These are phyloP conservation scores for Kalanchoe fedtschenkoi DNA, from an alignment of 164 flowering plant genomes.

Conservation along the genomic window DNA sequence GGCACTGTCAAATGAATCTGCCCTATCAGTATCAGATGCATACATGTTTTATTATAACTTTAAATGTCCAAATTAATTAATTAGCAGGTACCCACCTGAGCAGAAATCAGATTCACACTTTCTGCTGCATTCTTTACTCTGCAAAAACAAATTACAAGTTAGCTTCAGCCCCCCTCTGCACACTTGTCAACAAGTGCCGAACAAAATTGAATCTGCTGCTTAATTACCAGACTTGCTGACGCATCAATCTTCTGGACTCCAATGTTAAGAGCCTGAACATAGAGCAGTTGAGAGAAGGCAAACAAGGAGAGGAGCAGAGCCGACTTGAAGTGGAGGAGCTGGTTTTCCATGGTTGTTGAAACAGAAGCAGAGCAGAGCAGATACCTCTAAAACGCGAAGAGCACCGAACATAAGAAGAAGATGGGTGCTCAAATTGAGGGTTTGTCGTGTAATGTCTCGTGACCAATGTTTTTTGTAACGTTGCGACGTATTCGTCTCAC, in stretches of 20 bases:
- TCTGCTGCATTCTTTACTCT: constrained; percentile 67
- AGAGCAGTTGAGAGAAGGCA: constrained; percentile 10
- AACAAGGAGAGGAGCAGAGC: constrained; percentile 13
- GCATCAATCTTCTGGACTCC: constrained; percentile 30
- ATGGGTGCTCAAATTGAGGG: too few relatives aligned
- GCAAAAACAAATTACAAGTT: background rate
- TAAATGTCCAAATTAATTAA: background rate
- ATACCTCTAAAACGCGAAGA: too few relatives aligned
- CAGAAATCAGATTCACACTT: constrained; percentile 82
- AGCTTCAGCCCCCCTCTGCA: too few relatives aligned
- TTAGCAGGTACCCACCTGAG: constrained; percentile 29
- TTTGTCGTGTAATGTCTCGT: too few relatives aligned
- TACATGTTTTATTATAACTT: background rate
- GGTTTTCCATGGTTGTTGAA: constrained; percentile 17
- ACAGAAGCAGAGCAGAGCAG: too few relatives aligned
- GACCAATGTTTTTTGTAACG: too few relatives aligned
- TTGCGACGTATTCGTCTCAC: too few relatives aligned
- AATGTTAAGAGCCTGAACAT: constrained; percentile 33
- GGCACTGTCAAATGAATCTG: constrained; percentile 35
- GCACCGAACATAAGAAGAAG: too few relatives aligned
- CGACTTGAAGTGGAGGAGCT: constrained; percentile 13
- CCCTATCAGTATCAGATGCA: background rate
- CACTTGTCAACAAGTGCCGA: too few relatives aligned
- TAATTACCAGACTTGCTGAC: constrained; percentile 23
- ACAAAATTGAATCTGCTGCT: background rate